Evolutionary conservation across 164 flowering plant species (phyloP).

Genomic region (Cinnamomum chago): DNA sequence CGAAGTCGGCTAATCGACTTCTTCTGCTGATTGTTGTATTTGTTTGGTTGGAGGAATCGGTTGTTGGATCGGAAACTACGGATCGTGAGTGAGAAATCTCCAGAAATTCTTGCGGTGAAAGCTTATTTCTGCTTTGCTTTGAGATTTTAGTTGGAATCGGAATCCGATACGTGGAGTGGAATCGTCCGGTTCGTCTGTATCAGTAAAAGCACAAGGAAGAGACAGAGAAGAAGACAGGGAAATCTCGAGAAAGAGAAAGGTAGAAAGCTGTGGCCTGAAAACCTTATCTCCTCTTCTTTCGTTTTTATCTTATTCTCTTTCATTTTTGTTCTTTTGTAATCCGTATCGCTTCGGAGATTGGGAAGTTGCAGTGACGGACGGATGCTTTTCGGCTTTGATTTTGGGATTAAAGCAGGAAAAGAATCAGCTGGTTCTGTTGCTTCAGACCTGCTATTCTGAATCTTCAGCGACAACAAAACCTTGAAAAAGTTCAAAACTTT

Average conservation of each 20-base stretch:
- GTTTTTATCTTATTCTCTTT: neutral
- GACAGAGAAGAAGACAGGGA: too few species aligned
- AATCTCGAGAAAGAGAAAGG: conserved; percentile 6
- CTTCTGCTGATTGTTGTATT: too few species aligned
- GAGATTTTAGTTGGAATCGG: too few species aligned
- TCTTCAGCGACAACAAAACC: neutral
- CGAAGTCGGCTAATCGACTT: neutral
- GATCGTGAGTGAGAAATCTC: too few species aligned
- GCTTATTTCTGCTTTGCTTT: too few species aligned
- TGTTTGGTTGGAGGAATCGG: neutral
- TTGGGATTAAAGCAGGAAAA: conserved; percentile 2
- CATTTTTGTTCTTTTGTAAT: neutral
- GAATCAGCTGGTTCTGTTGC: neutral
- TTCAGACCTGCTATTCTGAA: neutral
- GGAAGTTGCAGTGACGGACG: neutral
- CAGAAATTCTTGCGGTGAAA: too few species aligned
- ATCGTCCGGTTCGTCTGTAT: conserved; percentile 1
- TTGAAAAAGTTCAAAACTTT: too few species aligned
- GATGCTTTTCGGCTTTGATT: conserved; percentile 8
- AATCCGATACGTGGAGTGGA: conserved; percentile 2
- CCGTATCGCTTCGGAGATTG: conserved; percentile 7
- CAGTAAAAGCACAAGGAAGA: neutral
- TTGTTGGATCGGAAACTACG: neutral
- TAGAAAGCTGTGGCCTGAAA: conserved; percentile 1
- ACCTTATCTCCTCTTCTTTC: neutral